A percentile compares a stretch with the other conserved stretches of the same genome.
Evolutionary conservation across 2,329 filamentous ascomycete species (phyloP).

Genomic region (Chaetomium olivaceum): DNA sequence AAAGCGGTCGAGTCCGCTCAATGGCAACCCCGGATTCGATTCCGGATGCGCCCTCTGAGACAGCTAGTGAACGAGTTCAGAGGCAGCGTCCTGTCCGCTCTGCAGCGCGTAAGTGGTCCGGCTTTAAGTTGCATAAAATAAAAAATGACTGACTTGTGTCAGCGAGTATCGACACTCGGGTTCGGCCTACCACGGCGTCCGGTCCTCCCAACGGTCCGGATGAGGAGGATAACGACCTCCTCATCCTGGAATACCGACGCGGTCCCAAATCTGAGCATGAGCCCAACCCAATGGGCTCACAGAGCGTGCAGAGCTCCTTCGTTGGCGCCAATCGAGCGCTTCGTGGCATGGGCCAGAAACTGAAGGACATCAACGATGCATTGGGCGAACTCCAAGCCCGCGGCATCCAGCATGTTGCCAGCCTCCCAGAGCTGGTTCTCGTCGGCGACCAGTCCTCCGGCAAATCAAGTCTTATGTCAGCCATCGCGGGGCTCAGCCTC

Average conservation of each 20-base stretch:
- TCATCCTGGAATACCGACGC: constrained; percentile 36
- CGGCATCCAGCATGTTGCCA: constrained; percentile 69
- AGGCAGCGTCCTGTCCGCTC: constrained; percentile 26
- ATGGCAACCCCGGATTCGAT: not conserved
- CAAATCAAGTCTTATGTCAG: constrained; percentile 70
- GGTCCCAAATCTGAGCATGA: constrained; percentile 19
- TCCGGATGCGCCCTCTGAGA: constrained; percentile 9
- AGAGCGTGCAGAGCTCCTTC: constrained; percentile 34
- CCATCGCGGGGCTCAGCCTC: constrained; percentile 68
- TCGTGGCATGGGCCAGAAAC: constrained; percentile 59
- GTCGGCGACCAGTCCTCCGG: constrained; percentile 84
- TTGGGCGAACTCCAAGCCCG: constrained; percentile 69
- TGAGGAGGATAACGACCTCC: constrained; percentile 30
- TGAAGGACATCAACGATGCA: constrained; percentile 65
- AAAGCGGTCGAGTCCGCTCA: not conserved
- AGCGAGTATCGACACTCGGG: constrained; percentile 37
- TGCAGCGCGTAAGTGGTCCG: constrained; percentile 28
- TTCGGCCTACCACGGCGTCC: not conserved
- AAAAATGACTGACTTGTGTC: constrained; percentile 12
- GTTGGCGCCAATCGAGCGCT: constrained; percentile 43
- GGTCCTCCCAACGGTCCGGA: constrained; percentile 15
- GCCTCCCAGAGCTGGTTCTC: constrained; percentile 76
- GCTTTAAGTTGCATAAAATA: not conserved
- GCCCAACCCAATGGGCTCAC: constrained; percentile 8
- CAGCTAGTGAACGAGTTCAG: constrained; percentile 16